These are phyloP conservation scores for Ogataea zsoltii DNA, from an alignment of 805 yeast species.

Conservation along the genomic window DNA sequence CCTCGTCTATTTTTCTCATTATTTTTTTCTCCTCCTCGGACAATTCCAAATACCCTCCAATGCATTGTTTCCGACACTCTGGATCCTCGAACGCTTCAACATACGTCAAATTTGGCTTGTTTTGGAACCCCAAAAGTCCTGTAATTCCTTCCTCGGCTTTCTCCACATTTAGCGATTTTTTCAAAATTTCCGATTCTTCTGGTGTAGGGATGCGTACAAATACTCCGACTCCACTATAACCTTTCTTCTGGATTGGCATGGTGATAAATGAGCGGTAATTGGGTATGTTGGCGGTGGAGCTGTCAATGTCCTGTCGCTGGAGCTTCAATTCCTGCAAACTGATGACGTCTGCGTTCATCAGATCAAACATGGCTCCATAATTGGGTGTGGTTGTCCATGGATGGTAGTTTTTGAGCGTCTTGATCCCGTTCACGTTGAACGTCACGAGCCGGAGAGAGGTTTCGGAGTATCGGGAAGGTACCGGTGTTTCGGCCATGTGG, in stretches of 20 bases:
- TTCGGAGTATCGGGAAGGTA: slow-evolving; percentile 13
- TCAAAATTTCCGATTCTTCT: slow-evolving; percentile 40
- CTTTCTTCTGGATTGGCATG: slow-evolving; percentile 67
- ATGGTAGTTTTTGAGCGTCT: slow-evolving; percentile 76
- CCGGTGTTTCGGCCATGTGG: slow-evolving; percentile 2
- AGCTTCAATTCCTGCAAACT: slow-evolving; percentile 86
- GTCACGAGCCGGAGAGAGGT: slow-evolving; percentile 37
- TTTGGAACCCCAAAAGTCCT: slow-evolving; percentile 49
- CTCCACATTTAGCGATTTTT: slow-evolving; percentile 49
- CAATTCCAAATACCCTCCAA: slow-evolving; percentile 71
- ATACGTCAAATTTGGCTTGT: slow-evolving; percentile 21
- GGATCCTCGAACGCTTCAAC: slow-evolving; percentile 26
- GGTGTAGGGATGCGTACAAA: slow-evolving; percentile 58
- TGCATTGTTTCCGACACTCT: slow-evolving; percentile 31
- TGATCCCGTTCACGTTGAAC: slow-evolving; percentile 83
- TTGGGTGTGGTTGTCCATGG: slow-evolving; percentile 70
- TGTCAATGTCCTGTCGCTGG: slow-evolving; percentile 47
- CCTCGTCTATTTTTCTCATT: slow-evolving; percentile 59
- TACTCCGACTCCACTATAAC: slow-evolving; percentile 91
- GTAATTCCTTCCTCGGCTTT: slow-evolving; percentile 93
- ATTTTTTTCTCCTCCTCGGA: slow-evolving; percentile 32
- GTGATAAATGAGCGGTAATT: slow-evolving; percentile 68
- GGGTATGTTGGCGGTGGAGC: slow-evolving; percentile 40
- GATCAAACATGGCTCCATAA: slow-evolving; percentile 47
- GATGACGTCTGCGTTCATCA: slow-evolving; percentile 71